Percentiles rank a stretch among this genome's conserved stretches.
phyloP scores from a whole-genome alignment of 169 alveolate genomes.

The Plasmodium sp. region DNA sequence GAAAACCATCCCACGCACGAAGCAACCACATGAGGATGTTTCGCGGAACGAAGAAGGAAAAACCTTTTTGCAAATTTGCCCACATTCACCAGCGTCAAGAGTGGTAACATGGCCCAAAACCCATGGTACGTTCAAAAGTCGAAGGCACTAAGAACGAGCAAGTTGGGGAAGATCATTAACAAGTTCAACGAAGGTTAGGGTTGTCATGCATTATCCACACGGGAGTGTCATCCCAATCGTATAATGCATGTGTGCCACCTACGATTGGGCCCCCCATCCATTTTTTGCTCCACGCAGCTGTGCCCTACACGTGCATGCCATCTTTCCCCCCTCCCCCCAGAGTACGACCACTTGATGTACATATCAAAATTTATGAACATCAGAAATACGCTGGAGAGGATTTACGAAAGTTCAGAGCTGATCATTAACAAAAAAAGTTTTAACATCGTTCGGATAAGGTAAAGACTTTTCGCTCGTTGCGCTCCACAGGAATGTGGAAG shows the following conservation, averaged over 20 bases:
- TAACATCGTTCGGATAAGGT: slow-evolving; percentile 36
- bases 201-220: background rate
- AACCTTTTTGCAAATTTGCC: background rate
- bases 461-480: background rate
- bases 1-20: background rate
- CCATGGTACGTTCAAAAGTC: slow-evolving; percentile 60
- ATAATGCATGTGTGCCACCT: background rate
- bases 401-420: slow-evolving; percentile 9
- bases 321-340: background rate
- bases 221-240: background rate
- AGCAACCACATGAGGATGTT: background rate
- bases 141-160: slow-evolving; percentile 39
- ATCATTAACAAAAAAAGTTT: slow-evolving; percentile 48
- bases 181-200: slow-evolving; percentile 36
- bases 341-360: slow-evolving; percentile 37
- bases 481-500: background rate
- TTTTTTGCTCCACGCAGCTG: background rate
- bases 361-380: slow-evolving; percentile 34
- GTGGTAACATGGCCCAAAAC: slow-evolving; percentile 59
- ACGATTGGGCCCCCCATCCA: background rate
- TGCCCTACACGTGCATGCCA: background rate
- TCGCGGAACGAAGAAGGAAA: slow-evolving; percentile 1
- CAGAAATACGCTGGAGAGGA: background rate
- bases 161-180: slow-evolving; percentile 46
- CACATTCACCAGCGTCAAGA: background rate